Base-by-base conservation (phyloP, 352 stramenopile genomes). In the Globisporangium radiosum region DNA sequence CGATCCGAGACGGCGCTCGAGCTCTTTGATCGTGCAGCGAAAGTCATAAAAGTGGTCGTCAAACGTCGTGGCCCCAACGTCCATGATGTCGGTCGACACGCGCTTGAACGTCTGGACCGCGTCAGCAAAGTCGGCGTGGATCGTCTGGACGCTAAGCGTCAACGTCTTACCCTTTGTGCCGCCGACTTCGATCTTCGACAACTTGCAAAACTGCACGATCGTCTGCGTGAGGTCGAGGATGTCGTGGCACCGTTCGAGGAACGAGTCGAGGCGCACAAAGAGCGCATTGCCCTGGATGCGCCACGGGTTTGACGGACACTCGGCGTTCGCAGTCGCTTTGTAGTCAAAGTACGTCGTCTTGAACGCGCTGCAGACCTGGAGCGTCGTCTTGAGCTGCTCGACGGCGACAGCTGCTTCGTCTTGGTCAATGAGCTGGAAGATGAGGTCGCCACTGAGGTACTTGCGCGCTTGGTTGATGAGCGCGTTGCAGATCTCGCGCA, bases 281-380 rank as follows among this genome's bases (percentile, higher is more conserved):
- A 99, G 73, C 19, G 95, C 97, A 62, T 98, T 98, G 57, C 98
- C 98, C 65, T 99, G 94, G 61, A 99, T 98, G 15, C 93, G 86
- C 96, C 96, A 99, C 40, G 95, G 96, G 56, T 99, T 99, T n/a
- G 89, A 89, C 43, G 96, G 95, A 62, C 96, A 99, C 68, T 99
- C 96, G 14, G 90, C 90, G 61, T 98, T 96, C 11, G 96, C 95
- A 15, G 87, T 98, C n/a, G 87, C 83, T 66, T 98, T 99, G 81
- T 99, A 99, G 74, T 98, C 92, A 66, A 97, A 96, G 69, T 99
- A 99, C n/a, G 87, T 98, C 60, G 73, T 94, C 72, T 99, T 99
- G 86, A 99, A 99, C 25, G 86, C 87, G 48, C 83, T 93, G 70
- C 96, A 99, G 11, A 99, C 92, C 56, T 94, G 84, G 5, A 97